Evolutionary conservation across 768 basidiomycete species (phyloP).

Genomic region (Boletellus ananas): DNA sequence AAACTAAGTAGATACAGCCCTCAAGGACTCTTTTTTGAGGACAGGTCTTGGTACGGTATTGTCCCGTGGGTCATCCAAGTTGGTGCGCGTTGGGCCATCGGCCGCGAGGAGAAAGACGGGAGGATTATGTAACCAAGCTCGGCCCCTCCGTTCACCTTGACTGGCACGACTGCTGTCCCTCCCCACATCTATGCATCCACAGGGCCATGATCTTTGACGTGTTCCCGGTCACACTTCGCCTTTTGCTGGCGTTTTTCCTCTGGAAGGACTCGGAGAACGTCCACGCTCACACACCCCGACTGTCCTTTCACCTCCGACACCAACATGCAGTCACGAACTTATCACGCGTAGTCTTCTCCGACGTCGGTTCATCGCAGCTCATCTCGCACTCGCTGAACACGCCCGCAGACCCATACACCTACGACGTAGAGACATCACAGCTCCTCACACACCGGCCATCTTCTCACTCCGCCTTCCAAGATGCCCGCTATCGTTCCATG

Average conservation of each 20-base stretch:
- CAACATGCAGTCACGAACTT: conserved; percentile 52
- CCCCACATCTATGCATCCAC: not conserved
- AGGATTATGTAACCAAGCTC: conserved; percentile 9
- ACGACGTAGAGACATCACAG: conserved; percentile 38
- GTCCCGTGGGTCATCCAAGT: not conserved
- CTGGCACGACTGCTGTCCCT: not conserved
- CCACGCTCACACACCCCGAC: conserved; percentile 32
- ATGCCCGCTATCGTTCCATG: conserved; percentile 37
- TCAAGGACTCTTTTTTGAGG: not conserved
- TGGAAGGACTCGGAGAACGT: conserved; percentile 25
- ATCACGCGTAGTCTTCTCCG: conserved; percentile 56
- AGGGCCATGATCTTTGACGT: conserved; percentile 19
- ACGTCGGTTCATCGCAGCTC: conserved; percentile 39
- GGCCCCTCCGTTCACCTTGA: not conserved
- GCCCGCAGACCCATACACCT: conserved; percentile 31
- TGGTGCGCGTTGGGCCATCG: not conserved
- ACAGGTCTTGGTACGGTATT: not conserved
- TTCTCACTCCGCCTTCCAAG: conserved; percentile 35
- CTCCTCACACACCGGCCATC: conserved; percentile 45
- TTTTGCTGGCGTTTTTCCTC: conserved; percentile 41
- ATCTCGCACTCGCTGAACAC: conserved; percentile 22
- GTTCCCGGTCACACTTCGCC: conserved; percentile 40
- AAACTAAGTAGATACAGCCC: not conserved
- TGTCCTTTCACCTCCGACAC: conserved; percentile 65
- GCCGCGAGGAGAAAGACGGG: not conserved